Evolutionary conservation across 805 yeast species (phyloP).

Genomic region (Candida alai): DNA sequence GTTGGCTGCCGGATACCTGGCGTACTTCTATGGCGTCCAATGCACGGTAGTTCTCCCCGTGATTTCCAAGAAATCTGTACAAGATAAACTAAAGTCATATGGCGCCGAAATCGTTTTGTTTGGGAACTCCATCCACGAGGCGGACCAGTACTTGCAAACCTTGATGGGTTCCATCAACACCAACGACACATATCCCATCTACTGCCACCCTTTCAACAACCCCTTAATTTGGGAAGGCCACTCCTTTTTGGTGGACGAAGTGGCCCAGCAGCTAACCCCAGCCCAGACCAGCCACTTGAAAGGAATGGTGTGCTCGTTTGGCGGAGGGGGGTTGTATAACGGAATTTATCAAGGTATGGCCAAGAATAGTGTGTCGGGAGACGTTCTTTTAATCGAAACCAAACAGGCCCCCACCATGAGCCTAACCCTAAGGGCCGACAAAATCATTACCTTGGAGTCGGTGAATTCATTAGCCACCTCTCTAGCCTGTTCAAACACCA

Average conservation of each 20-base stretch:
- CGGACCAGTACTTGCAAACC: constrained; percentile 20
- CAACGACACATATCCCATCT: constrained; percentile 16
- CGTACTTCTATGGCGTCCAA: constrained; percentile 15
- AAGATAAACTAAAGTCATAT: constrained; percentile 15
- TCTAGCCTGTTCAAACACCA: constrained; percentile 58
- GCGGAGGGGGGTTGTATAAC: constrained; percentile 34
- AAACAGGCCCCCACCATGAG: constrained; percentile 58
- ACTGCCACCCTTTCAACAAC: constrained; percentile 33
- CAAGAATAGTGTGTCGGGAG: constrained; percentile 26
- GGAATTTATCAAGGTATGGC: constrained; percentile 47
- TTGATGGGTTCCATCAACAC: constrained; percentile 14
- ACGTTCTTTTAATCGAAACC: constrained; percentile 50
- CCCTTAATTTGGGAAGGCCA: constrained; percentile 31
- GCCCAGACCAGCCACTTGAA: constrained; percentile 16
- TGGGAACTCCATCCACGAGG: constrained; percentile 32
- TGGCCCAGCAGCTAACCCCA: constrained; percentile 13
- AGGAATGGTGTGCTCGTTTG: constrained; percentile 29
- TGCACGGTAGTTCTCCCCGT: constrained; percentile 32
- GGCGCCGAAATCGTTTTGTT: constrained; percentile 22
- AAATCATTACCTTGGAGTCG: constrained; percentile 41
- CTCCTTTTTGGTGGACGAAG: constrained; percentile 19
- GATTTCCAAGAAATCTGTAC: constrained; percentile 17
- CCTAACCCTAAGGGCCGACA: constrained; percentile 44
- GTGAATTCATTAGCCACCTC: constrained; percentile 59
- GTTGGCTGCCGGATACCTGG: constrained; percentile 29